These are phyloP conservation scores for Metarhizium anisopliae DNA, from an alignment of 2,329 filamentous ascomycete genomes.

Conservation along the genomic window DNA sequence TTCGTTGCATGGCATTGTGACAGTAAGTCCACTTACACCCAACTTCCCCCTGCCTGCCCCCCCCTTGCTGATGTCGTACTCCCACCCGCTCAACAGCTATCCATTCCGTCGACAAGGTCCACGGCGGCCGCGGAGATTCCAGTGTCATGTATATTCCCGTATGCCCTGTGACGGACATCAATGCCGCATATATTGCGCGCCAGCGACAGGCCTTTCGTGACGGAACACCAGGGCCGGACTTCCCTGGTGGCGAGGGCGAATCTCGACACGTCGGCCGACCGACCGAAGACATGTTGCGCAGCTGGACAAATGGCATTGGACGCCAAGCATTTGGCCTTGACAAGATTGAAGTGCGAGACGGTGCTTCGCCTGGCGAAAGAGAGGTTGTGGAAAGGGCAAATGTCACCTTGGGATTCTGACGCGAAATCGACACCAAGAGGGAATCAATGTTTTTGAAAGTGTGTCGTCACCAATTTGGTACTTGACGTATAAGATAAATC, in stretches of 20 bases:
- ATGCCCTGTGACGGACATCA: conserved; percentile 68
- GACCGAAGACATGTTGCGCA: conserved; percentile 27
- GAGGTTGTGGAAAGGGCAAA: conserved; percentile 33
- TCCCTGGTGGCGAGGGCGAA: conserved; percentile 64
- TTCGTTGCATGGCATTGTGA: conserved; percentile 84
- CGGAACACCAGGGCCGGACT: conserved; percentile 62
- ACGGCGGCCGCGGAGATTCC: conserved; percentile 63
- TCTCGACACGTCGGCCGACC: conserved; percentile 39
- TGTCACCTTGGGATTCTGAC: conserved; percentile 31
- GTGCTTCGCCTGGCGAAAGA: conserved; percentile 25
- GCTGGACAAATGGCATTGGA: conserved; percentile 23
- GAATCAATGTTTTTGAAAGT: not conserved
- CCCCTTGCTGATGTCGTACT: not conserved
- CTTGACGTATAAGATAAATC: too few relatives aligned
- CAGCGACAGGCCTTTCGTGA: conserved; percentile 63
- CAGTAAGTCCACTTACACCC: conserved; percentile 25
- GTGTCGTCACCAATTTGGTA: too few relatives aligned
- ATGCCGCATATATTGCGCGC: conserved; percentile 59
- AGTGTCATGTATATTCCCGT: conserved; percentile 86
- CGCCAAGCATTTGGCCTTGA: conserved; percentile 37
- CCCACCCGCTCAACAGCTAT: conserved; percentile 34
- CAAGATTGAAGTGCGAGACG: conserved; percentile 19
- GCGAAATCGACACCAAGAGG: not conserved
- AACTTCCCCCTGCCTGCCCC: too few relatives aligned
- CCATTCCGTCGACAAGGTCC: conserved; percentile 75